Percentiles rank a stretch among this genome's conserved stretches.
These are phyloP conservation scores for Pelagomonas calceolata DNA, from an alignment of 108 stramenopile species.

Conservation along the genomic window DNA sequence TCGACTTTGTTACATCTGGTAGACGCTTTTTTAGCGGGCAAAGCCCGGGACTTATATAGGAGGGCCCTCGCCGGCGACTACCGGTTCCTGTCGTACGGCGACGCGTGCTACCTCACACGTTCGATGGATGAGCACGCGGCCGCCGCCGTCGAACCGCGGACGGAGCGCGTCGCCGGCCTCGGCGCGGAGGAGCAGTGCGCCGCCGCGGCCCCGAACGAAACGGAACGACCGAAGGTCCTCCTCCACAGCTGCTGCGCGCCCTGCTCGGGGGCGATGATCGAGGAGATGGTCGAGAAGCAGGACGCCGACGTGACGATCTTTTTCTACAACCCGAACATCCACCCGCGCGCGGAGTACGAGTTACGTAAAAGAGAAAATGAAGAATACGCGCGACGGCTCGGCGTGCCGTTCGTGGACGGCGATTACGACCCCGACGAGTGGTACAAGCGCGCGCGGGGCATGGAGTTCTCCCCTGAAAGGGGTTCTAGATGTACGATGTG, in stretches of 20 bases:
- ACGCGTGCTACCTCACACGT: background rate
- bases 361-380: slow-evolving; percentile 46
- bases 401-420: slow-evolving; percentile 42
- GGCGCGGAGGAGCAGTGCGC: too few species aligned
- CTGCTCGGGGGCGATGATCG: slow-evolving; percentile 52
- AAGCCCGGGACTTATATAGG: background rate
- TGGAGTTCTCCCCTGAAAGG: slow-evolving; percentile 49
- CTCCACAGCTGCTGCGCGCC: slow-evolving; percentile 52
- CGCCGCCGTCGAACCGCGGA: too few species aligned
- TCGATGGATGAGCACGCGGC: too few species aligned
- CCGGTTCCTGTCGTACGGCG: slow-evolving; percentile 4
- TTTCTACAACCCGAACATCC: slow-evolving; percentile 60
- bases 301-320: slow-evolving; percentile 38
- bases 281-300: slow-evolving; percentile 37
- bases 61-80: background rate
- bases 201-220: too few species aligned
- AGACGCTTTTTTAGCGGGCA: slow-evolving; percentile 1
- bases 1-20: slow-evolving; percentile 49
- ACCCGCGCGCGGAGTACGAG: slow-evolving; percentile 45
- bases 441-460: slow-evolving; percentile 42
- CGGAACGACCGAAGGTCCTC: slow-evolving; percentile 16
- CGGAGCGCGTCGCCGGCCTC: too few species aligned
- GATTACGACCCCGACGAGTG: slow-evolving; percentile 49
- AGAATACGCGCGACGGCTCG: slow-evolving; percentile 29
- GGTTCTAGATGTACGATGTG: slow-evolving; percentile 45